Evolutionary conservation across 305 asterid species (phyloP).

Genomic region (Fraxinus platypoda): DNA sequence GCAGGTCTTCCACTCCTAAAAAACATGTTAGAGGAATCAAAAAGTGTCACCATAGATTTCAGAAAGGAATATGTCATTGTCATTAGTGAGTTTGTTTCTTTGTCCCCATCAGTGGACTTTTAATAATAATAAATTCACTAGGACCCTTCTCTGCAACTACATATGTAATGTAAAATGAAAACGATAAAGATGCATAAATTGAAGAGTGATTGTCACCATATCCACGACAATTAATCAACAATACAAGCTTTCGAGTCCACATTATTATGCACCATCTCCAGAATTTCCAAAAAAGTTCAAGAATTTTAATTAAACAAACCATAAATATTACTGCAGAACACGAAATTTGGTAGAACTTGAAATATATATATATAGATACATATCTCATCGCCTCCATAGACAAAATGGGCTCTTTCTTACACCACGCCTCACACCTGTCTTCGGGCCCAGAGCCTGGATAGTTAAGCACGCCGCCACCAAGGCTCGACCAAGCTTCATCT

Average conservation of each 20-base stretch:
- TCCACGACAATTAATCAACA: not conserved
- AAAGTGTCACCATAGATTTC: not conserved
- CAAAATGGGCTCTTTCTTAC: slow-evolving; percentile 57
- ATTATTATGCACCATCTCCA: not conserved
- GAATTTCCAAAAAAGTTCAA: not conserved
- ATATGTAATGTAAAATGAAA: slow-evolving; percentile 5
- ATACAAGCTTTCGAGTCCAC: not conserved
- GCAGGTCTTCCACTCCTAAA: slow-evolving; percentile 72
- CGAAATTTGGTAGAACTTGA: not conserved
- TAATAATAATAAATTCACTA: slow-evolving; percentile 11
- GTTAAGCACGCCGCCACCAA: slow-evolving; percentile 1
- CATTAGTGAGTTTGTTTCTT: slow-evolving; percentile 11
- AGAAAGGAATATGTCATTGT: not conserved
- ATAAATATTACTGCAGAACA: not conserved
- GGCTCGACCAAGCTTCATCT: slow-evolving; percentile 26
- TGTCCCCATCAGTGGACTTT: not conserved
- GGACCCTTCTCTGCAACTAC: not conserved
- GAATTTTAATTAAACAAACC: not conserved
- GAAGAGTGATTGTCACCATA: not conserved
- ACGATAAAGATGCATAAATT: not conserved
- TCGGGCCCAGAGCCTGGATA: slow-evolving; percentile 10
- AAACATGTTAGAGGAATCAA: slow-evolving; percentile 18
- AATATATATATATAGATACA: not conserved
- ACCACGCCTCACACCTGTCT: slow-evolving; percentile 66
- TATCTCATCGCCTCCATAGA: slow-evolving; percentile 63